A percentile compares a stretch with the other conserved stretches of the same genome.
phyloP scores from a whole-genome alignment of 805 yeast species.

The Candida ipomoeae region DNA sequence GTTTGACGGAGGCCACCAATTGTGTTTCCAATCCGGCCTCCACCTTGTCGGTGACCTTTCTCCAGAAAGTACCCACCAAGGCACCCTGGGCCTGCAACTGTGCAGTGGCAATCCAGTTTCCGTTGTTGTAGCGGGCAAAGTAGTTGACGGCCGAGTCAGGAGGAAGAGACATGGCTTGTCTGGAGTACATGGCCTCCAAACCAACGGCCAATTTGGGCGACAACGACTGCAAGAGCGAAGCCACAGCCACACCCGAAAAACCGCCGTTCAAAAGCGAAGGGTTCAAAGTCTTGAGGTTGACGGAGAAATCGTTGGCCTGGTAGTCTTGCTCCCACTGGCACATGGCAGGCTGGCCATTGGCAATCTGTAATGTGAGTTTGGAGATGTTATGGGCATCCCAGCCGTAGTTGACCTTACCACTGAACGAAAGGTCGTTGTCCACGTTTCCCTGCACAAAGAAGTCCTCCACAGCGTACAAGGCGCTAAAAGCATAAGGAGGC shows the following conservation, averaged over 20 bases:
- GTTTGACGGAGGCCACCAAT: constrained; percentile 69
- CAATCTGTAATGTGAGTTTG: constrained; percentile 83
- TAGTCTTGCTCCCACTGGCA: constrained; percentile 94
- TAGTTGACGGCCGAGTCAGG: constrained; percentile 90
- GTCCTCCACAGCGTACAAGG: constrained; percentile 82
- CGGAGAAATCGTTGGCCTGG: constrained; percentile 82
- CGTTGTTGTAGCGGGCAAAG: constrained; percentile 83
- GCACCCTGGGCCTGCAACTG: constrained; percentile 93
- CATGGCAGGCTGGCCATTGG: constrained; percentile 88
- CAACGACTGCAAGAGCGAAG: constrained; percentile 83
- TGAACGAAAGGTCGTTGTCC: constrained; percentile 79
- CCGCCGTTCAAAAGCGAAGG: constrained; percentile 74
- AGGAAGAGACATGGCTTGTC: constrained; percentile 60
- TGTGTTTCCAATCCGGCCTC: constrained; percentile 93
- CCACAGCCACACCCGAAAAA: constrained; percentile 89
- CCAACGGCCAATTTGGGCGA: constrained; percentile 84
- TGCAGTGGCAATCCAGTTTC: constrained; percentile 90
- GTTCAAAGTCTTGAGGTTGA: constrained; percentile 87
- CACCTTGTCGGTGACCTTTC: constrained; percentile 85
- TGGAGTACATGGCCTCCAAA: constrained; percentile 85
- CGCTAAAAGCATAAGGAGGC: constrained; percentile 89
- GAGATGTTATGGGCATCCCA: constrained; percentile 78
- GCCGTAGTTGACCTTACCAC: constrained; percentile 87
- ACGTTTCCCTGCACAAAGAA: constrained; percentile 86
- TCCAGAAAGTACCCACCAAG: constrained; percentile 85